A percentile compares a stretch with the other conserved stretches of the same genome.
These are phyloP conservation scores for Fusarium sororula DNA, from an alignment of 2,329 filamentous ascomycete genomes.

Conservation along the genomic window DNA sequence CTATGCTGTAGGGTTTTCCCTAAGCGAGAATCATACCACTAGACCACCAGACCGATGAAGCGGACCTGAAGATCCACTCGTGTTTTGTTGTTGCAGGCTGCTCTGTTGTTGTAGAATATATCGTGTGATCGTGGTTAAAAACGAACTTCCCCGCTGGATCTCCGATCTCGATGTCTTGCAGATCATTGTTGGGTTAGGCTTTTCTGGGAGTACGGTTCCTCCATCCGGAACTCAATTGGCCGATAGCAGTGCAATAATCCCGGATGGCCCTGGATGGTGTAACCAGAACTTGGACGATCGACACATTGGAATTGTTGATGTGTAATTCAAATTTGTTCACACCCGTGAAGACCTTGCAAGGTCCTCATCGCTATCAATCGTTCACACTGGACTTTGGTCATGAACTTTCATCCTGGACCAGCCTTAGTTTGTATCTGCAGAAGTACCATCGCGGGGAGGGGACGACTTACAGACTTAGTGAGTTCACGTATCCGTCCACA, in stretches of 20 bases:
- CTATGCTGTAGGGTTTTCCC: slow-evolving; percentile 56
- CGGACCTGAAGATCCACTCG: slow-evolving; percentile 3
- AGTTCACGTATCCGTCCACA: not conserved
- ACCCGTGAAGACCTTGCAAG: not conserved
- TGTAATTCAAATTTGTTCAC: not conserved
- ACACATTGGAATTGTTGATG: not conserved
- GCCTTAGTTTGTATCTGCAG: not conserved
- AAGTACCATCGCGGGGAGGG: not conserved
- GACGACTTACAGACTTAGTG: not conserved
- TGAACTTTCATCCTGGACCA: not conserved
- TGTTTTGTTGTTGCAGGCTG: slow-evolving; percentile 13
- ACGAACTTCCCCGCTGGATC: not conserved
- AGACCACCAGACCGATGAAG: slow-evolving; percentile 61
- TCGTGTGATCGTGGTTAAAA: rapidly evolving
- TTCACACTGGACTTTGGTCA: not conserved
- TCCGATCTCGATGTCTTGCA: slow-evolving; percentile 13
- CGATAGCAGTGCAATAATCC: not conserved
- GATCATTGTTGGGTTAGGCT: slow-evolving; percentile 2
- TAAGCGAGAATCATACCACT: slow-evolving; percentile 79
- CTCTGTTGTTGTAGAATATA: not conserved
- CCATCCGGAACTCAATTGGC: not conserved
- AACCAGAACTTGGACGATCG: not conserved
- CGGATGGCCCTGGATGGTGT: not conserved
- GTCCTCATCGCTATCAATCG: not conserved
- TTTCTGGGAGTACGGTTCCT: not conserved